A percentile compares a stretch with the other conserved stretches of the same genome.
Evolutionary conservation across 1,139 yeast genomes (phyloP).

Genomic region (Martiniozyma asiatica): DNA sequence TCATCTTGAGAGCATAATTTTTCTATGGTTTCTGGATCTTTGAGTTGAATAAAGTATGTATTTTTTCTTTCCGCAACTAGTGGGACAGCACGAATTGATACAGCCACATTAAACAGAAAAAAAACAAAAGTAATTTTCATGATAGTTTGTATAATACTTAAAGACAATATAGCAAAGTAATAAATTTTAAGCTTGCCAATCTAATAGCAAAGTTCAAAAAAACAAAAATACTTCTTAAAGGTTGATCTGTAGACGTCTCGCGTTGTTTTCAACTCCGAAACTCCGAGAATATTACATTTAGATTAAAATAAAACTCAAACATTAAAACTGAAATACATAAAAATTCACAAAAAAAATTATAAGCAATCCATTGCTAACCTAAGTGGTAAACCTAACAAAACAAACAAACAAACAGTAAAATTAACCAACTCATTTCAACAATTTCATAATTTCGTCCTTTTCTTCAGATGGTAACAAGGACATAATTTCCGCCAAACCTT

Average conservation of each 20-base stretch:
- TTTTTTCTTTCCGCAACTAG: slow-evolving; percentile 7
- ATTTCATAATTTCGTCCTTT: slow-evolving; percentile 29
- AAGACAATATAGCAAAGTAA: no score
- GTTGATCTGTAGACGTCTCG: no score
- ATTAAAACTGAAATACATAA: slow-evolving; percentile 2
- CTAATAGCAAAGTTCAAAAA: no score
- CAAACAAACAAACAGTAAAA: slow-evolving; percentile 12
- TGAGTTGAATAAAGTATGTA: slow-evolving; percentile 27
- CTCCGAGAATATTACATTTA: no score
- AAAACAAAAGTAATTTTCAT: neutral
- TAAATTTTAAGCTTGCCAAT: no score
- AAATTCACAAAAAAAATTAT: neutral
- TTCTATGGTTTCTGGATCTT: slow-evolving; percentile 25
- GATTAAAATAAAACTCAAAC: slow-evolving; percentile 4
- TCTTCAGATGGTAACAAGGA: slow-evolving; percentile 36
- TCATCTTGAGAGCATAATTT: slow-evolving; percentile 21
- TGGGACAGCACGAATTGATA: slow-evolving; percentile 6
- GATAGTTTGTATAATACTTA: neutral
- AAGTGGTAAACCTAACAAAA: no score
- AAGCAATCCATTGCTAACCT: no score
- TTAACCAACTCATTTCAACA: slow-evolving; percentile 14
- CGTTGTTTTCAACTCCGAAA: no score
- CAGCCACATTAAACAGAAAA: slow-evolving; percentile 2
- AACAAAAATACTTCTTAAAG: no score
- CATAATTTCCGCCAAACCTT: slow-evolving; percentile 37